These are phyloP conservation scores for Daphne laureola DNA, from an alignment of 441 rosid species.

Conservation along the genomic window DNA sequence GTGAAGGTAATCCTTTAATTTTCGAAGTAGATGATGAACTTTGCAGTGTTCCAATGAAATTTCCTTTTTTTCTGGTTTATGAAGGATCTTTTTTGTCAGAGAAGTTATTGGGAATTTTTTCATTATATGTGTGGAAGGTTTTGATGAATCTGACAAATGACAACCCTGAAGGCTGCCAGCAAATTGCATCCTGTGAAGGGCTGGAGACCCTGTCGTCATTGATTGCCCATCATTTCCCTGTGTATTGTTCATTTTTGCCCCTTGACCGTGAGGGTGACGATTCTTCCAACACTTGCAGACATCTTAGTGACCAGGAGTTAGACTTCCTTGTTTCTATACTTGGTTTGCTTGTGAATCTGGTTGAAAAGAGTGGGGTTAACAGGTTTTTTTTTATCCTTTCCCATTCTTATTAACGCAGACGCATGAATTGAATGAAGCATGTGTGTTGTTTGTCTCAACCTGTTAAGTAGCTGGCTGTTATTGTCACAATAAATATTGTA, in stretches of 20 bases:
- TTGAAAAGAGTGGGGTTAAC: conserved; percentile 86
- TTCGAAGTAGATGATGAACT: conserved; percentile 7
- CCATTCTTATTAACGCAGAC: not conserved
- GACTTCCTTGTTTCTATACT: conserved; percentile 92
- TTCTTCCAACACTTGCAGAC: conserved; percentile 27
- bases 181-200: conserved; percentile 80
- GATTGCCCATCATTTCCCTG: conserved; percentile 76
- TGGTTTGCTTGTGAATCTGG: conserved; percentile 90
- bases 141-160: conserved; percentile 95
- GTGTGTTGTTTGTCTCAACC: not conserved
- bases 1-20: conserved; percentile 53
- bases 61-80: not conserved
- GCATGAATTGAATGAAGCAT: not conserved
- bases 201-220: conserved; percentile 69
- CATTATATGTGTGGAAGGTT: conserved; percentile 48
- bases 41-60: conserved; percentile 1
- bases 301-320: conserved; percentile 77
- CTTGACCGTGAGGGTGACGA: conserved; percentile 26
- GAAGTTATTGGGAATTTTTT: conserved; percentile 3
- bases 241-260: conserved; percentile 43
- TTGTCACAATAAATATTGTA: not conserved
- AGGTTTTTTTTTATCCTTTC: conserved; percentile 39
- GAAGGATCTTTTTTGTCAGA: not conserved
- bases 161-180: conserved; percentile 72
- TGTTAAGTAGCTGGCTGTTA: not conserved